Evolutionary conservation across 2,329 filamentous ascomycete species (phyloP), one percentile per base, ranked within the genome.

Genomic region (Bisporella sp.): DNA sequence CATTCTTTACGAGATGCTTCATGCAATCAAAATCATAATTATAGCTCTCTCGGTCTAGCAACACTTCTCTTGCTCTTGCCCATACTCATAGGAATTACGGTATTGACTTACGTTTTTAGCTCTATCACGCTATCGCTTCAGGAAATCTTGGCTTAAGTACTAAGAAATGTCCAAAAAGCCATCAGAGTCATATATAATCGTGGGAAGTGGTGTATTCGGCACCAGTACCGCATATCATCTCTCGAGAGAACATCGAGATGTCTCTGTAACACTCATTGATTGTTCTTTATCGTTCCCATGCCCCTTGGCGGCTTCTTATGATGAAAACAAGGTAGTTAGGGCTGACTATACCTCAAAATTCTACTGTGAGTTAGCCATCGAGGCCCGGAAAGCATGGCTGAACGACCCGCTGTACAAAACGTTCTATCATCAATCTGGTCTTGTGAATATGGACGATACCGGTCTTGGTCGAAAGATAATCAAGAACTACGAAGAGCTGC

Each of bases 281-380:
- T 68, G 70, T 8, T 54, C 51, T 5, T 55, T 60, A 8, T 21
- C 21, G 21, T 57, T 53, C 28, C 71, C 73, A 2, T 68, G 66
- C n/a, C 59, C 62, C 1, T 51, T 62, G 40, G 76, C 74, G 6
- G 78, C 78, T 3, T 80, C 78, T 0, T 78, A 79, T 59, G 78
- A 82, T 63, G 73, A 77, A 67, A 81, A 79, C 64, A 81, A 81
- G 56, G 75, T 81, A 44, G 70, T 81, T 7, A 74, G 78, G 51
- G 75, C 76, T 12, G 78, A 82, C 57, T 82, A 82, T 64, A 70
- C 73, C 45, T 72, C 75, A 54, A 64, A 72, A 1, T 68, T 79
- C 6, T 81, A 81, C 64, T 76, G 73, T 60, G 63, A 72, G 47
- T 67, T 43, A 72, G 72, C 1, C 66, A 76, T 52, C 70, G 51